phyloP scores from a whole-genome alignment of 805 yeast species.

The Yarrowia porcina region DNA sequence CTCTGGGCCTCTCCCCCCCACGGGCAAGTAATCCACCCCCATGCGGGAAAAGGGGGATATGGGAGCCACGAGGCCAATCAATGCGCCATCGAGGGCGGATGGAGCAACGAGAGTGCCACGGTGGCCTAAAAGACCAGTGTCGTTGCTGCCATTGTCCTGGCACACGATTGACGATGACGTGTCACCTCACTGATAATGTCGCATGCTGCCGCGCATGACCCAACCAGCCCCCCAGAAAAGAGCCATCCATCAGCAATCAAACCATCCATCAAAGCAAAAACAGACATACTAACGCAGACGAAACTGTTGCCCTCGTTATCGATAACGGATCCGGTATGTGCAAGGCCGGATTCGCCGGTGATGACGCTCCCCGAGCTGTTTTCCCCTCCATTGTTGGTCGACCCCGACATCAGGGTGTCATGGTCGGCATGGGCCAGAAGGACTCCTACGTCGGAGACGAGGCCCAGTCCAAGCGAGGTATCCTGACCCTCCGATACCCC shows the following conservation, averaged over 20 bases:
- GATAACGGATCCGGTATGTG: constrained; percentile 99
- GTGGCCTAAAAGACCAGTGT: neutral
- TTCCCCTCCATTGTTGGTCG: constrained; percentile 99
- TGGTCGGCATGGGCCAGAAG: constrained; percentile 99
- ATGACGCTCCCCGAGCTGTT: constrained; percentile 99
- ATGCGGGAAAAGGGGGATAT: neutral
- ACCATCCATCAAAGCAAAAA: neutral
- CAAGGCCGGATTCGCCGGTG: constrained; percentile 99
- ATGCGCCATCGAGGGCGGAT: neutral
- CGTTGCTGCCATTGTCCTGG: neutral
- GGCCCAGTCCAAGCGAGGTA: constrained; percentile 99
- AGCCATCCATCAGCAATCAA: neutral
- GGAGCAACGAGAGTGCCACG: neutral
- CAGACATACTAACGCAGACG: constrained; percentile 33
- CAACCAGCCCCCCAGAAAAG: neutral
- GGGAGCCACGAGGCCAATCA: neutral
- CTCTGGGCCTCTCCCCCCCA: neutral
- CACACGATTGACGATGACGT: neutral
- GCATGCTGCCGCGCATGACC: neutral
- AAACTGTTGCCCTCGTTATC: constrained; percentile 60
- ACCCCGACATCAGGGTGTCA: constrained; percentile 99
- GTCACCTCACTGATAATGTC: constrained; percentile 16
- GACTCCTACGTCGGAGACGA: constrained; percentile 99
- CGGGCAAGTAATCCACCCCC: neutral
- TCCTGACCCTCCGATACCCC: constrained; percentile 96